Conservation (phyloP, 2,329 filamentous ascomycete genomes). For the Colletotrichum sansevieriae region DNA sequence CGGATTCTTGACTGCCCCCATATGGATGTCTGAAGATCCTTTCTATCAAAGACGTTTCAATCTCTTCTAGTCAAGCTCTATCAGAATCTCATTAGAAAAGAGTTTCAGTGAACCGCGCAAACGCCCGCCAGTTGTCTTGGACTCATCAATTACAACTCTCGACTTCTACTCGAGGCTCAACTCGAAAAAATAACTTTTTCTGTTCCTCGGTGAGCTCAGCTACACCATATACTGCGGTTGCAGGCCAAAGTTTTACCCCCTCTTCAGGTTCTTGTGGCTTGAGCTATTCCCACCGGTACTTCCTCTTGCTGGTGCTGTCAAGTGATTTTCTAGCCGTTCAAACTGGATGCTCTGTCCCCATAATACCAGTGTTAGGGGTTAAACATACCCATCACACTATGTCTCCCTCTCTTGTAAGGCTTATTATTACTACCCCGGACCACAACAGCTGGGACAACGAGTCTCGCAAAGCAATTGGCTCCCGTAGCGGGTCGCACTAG, state of each 20-base stretch:
- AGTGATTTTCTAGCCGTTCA: no score
- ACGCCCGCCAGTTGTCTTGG: conserved; percentile 17
- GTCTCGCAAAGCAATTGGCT: neutral
- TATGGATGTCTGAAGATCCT: conserved; percentile 20
- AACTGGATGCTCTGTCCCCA: no score
- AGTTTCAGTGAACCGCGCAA: neutral
- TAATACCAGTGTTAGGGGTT: no score
- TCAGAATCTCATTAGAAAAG: neutral
- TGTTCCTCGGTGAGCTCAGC: neutral
- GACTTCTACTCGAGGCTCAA: no score
- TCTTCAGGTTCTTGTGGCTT: no score
- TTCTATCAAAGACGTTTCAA: conserved; percentile 28
- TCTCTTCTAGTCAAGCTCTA: neutral
- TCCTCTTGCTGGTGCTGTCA: no score
- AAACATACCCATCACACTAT: neutral
- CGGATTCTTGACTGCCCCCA: conserved; percentile 11
- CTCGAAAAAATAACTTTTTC: no score
- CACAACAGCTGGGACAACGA: neutral
- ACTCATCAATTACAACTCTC: conserved; percentile 7
- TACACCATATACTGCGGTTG: neutral
- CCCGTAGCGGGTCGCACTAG: conserved; percentile 21
- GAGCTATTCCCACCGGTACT: no score
- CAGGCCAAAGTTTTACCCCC: no score
- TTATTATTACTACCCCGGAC: conserved; percentile 1
- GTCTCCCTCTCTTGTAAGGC: conserved; percentile 1